Evolutionary conservation across 495 filamentous ascomycete species (phyloP), one percentile per base, ranked within the genome.

Genomic region (Acidomyces sp.): DNA sequence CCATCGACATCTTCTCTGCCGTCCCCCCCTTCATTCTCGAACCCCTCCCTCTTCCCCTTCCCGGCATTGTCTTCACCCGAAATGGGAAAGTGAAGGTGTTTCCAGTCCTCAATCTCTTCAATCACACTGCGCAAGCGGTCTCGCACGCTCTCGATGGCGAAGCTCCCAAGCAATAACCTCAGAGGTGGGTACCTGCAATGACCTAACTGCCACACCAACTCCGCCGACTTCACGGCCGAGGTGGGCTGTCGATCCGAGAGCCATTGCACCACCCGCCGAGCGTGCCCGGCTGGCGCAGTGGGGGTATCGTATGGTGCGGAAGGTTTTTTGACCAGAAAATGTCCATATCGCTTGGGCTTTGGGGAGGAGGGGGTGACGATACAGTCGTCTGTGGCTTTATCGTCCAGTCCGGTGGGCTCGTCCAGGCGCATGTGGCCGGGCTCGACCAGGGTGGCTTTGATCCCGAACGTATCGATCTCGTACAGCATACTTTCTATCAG

Each of bases 401-500:
- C 49, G 43, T 52, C 43, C 18, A 29, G 48, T 26, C 34, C 46
- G 5, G 43, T 46, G 4, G 60, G 61, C 51, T 81, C 76, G 56
- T 95, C 87, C 1, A 84, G 67, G 1, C 88, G 68, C 41, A 92
- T 80, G 52, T 93, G 74, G 0, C 88, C 88, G 11, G 87, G 88
- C 48, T 93, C 85, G 2, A 95, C 85, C 4, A 95, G 71, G 1
- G 90, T 93, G 0, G 82, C 85, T 57, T 88, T 90, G 53, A 95
- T 78, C 49, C 85, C 84, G 58, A 93, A 92, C 5, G 76, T 70
- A 55, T 93, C 87, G 38, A 92, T 74, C 56, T 97, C 90, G 54
- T 95, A 96, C 5, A 93, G 67, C 79, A 97, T 86, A 22, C 80
- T 83, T 63, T 97, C 90, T 46, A 94, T 84, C 39, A 97, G 63